Conservation (phyloP, 2,329 filamentous ascomycete genomes). For the Xylariomycetidae sp. region DNA sequence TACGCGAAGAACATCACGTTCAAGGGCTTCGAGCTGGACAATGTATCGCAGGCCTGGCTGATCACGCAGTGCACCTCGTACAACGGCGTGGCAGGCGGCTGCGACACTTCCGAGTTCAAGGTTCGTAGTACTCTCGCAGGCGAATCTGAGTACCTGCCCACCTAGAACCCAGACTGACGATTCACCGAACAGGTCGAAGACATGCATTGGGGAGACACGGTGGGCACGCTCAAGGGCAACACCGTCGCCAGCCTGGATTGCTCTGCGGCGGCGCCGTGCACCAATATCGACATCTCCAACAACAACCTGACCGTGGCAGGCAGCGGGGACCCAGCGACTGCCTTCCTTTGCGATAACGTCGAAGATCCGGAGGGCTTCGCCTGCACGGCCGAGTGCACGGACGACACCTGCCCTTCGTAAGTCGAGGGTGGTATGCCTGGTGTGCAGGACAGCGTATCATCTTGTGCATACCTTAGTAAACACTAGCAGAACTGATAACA, state of each 20-base stretch:
- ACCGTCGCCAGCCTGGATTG: conserved; percentile 9
- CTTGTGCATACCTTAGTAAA: too few species aligned
- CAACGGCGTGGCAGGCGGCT: conserved; percentile 10
- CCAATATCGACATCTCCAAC: conserved; percentile 9
- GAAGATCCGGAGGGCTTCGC: conserved; percentile 7
- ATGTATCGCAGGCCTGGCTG: conserved; percentile 9
- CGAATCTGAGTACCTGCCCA: background rate
- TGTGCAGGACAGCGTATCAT: too few species aligned
- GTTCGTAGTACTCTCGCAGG: conserved; percentile 3
- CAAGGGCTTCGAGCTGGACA: conserved; percentile 14
- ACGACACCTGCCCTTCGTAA: too few species aligned
- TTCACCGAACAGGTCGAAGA: conserved; percentile 2
- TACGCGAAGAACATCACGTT: conserved; percentile 20
- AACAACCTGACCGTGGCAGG: conserved; percentile 6
- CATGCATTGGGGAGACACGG: conserved; percentile 9
- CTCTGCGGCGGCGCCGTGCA: conserved; percentile 6
- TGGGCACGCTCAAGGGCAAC: conserved; percentile 7
- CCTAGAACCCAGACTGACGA: background rate
- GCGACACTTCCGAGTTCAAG: conserved; percentile 17
- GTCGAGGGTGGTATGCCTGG: too few species aligned
- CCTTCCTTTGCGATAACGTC: conserved; percentile 10
- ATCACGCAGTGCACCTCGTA: conserved; percentile 18
- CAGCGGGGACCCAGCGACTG: conserved; percentile 11
- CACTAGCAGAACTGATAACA: too few species aligned
- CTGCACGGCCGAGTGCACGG: conserved; percentile 2